Conservation (phyloP, 192 early-diverging fungal genomes). For the Backusella liffmaniae region DNA sequence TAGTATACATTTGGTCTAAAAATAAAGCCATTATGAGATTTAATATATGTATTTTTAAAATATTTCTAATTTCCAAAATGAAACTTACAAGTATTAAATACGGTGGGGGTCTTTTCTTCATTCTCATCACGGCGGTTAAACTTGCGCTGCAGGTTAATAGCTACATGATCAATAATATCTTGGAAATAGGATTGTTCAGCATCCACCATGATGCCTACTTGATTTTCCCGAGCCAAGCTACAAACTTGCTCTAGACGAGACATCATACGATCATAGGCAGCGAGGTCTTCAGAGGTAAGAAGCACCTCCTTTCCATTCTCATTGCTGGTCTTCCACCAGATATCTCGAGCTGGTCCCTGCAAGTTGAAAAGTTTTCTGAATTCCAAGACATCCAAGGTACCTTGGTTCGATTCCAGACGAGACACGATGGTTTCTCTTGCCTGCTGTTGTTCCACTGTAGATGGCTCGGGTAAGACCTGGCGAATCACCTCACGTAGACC, state of each 20-base stretch:
- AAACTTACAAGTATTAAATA: slow-evolving; percentile 84
- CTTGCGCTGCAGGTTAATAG: slow-evolving; percentile 63
- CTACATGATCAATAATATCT: slow-evolving; percentile 84
- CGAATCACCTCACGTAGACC: slow-evolving; percentile 1
- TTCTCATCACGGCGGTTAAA: slow-evolving; percentile 57
- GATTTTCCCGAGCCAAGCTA: slow-evolving; percentile 56
- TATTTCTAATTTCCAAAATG: not conserved
- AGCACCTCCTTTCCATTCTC: not conserved
- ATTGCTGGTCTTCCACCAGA: slow-evolving; percentile 19
- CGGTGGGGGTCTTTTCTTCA: slow-evolving; percentile 48
- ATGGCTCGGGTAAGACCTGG: not conserved
- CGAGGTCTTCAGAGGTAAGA: slow-evolving; percentile 57
- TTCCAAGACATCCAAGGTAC: slow-evolving; percentile 18
- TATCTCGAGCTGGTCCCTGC: slow-evolving; percentile 17
- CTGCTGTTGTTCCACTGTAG: not conserved
- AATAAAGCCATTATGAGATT: slow-evolving; percentile 4
- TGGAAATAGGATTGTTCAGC: slow-evolving; percentile 96
- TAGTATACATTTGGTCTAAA: slow-evolving; percentile 85
- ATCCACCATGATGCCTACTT: slow-evolving; percentile 86
- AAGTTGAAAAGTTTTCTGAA: slow-evolving; percentile 22
- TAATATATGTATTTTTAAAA: not conserved
- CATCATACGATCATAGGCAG: slow-evolving; percentile 68
- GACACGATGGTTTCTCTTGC: slow-evolving; percentile 4
- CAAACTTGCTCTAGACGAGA: slow-evolving; percentile 63
- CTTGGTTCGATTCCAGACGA: not conserved